These are phyloP conservation scores for Dioscorea zingiberensis DNA, from an alignment of 106 monocot genomes.

Conservation along the genomic window DNA sequence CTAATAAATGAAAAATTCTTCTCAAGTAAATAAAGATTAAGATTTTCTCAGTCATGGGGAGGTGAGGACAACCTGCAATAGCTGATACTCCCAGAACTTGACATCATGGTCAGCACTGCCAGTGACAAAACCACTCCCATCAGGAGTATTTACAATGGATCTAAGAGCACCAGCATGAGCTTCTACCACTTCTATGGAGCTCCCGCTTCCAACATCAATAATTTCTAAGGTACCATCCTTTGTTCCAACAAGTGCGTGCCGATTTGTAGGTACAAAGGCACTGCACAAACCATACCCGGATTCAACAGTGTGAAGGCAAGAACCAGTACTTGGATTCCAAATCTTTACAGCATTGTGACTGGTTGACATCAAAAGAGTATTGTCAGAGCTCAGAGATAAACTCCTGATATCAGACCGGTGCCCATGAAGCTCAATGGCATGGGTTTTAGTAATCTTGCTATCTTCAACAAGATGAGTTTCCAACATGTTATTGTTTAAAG, in stretches of 20 bases:
- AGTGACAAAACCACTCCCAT: constrained; percentile 83
- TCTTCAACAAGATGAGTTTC: constrained; percentile 66
- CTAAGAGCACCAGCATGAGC: constrained; percentile 63
- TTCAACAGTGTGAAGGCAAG: constrained; percentile 82
- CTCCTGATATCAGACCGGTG: constrained; percentile 94
- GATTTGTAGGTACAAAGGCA: constrained; percentile 62
- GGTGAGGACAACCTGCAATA: not conserved
- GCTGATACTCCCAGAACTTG: constrained; percentile 92
- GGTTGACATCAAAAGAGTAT: constrained; percentile 75
- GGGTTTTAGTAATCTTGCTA: constrained; percentile 38
- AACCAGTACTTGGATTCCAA: constrained; percentile 89
- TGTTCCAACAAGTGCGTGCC: constrained; percentile 86
- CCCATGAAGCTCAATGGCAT: constrained; percentile 78
- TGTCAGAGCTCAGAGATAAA: constrained; percentile 71
- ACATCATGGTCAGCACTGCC: constrained; percentile 77
- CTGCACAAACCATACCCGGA: constrained; percentile 86
- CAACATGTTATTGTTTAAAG: constrained; percentile 81
- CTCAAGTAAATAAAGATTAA: too few species aligned
- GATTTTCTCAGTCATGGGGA: too few species aligned
- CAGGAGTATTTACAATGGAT: constrained; percentile 57
- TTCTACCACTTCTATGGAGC: constrained; percentile 54
- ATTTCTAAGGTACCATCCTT: constrained; percentile 75
- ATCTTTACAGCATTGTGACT: constrained; percentile 95
- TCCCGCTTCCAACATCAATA: constrained; percentile 87
- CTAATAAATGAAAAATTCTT: too few species aligned